A percentile compares a stretch with the other conserved stretches of the same genome.
Evolutionary conservation across 2,329 filamentous ascomycete species (phyloP).

Genomic region (Claviceps fusiformis): DNA sequence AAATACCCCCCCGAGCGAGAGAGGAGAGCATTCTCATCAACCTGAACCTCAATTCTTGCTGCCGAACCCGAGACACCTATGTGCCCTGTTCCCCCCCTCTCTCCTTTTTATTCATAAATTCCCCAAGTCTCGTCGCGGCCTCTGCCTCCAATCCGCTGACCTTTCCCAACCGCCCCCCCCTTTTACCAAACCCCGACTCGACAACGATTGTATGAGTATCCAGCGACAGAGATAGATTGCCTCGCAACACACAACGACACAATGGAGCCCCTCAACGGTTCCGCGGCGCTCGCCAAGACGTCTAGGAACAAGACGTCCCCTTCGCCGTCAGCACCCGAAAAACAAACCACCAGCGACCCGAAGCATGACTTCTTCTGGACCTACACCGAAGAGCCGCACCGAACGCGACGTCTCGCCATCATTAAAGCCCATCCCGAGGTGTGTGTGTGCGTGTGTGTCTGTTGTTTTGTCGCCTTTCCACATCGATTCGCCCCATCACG

Average conservation of each 20-base stretch:
- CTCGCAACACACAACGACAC: neutral
- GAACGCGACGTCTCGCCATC: constrained; percentile 78
- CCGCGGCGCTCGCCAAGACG: constrained; percentile 21
- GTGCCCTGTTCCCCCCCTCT: neutral
- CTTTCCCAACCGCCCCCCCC: too few species aligned
- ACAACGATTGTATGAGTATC: neutral
- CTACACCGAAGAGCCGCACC: constrained; percentile 94
- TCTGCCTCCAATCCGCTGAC: too few species aligned
- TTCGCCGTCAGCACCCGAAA: constrained; percentile 7
- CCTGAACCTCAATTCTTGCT: too few species aligned
- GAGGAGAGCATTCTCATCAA: too few species aligned
- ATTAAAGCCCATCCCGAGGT: constrained; percentile 98
- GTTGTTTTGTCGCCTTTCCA: neutral
- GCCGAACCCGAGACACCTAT: too few species aligned
- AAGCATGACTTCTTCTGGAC: constrained; percentile 79
- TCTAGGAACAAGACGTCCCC: constrained; percentile 13
- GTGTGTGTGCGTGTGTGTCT: neutral
- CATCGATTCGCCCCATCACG: neutral
- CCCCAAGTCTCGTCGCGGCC: neutral
- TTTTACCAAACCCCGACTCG: neutral
- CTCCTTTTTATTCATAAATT: neutral
- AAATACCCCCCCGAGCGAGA: too few species aligned
- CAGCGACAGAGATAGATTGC: neutral
- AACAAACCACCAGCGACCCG: constrained; percentile 10
- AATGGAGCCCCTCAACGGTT: constrained; percentile 16